Conservation (phyloP, 495 filamentous ascomycete genomes). For the Hypoxylon lienhwacheense region DNA sequence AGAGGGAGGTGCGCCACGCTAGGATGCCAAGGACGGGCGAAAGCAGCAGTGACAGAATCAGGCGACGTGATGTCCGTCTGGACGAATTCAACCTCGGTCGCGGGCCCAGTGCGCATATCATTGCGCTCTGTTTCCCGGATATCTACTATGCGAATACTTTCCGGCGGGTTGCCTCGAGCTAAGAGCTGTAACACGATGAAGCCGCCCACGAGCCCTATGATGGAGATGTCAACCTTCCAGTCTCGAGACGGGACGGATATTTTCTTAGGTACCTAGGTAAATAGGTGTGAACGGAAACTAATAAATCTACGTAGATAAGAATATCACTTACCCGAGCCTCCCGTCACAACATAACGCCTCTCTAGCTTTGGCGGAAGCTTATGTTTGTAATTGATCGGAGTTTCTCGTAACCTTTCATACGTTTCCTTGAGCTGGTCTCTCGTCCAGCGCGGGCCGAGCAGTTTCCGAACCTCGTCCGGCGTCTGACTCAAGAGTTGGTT, state of each 20-base stretch:
- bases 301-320: no score
- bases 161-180: slow-evolving; percentile 44
- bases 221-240: slow-evolving; percentile 4
- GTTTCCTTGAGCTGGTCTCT: slow-evolving; percentile 48
- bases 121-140: slow-evolving; percentile 41
- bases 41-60: slow-evolving; percentile 40
- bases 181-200: slow-evolving; percentile 51
- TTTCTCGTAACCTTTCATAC: slow-evolving; percentile 45
- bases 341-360: slow-evolving; percentile 59
- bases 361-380: slow-evolving; percentile 57
- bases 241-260: background rate
- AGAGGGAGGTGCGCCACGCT: slow-evolving; percentile 40
- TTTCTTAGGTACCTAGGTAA: background rate
- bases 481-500: slow-evolving; percentile 51
- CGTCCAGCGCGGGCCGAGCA: slow-evolving; percentile 56
- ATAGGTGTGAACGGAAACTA: no score
- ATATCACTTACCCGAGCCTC: slow-evolving; percentile 60
- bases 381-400: slow-evolving; percentile 50
- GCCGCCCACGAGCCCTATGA: slow-evolving; percentile 47
- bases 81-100: slow-evolving; percentile 41
- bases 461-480: slow-evolving; percentile 48
- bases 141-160: slow-evolving; percentile 48
- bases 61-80: slow-evolving; percentile 47
- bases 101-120: slow-evolving; percentile 41
- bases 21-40: slow-evolving; percentile 42